phyloP scores from a whole-genome alignment of 139 green algal species.

The Chlorella sp. region DNA sequence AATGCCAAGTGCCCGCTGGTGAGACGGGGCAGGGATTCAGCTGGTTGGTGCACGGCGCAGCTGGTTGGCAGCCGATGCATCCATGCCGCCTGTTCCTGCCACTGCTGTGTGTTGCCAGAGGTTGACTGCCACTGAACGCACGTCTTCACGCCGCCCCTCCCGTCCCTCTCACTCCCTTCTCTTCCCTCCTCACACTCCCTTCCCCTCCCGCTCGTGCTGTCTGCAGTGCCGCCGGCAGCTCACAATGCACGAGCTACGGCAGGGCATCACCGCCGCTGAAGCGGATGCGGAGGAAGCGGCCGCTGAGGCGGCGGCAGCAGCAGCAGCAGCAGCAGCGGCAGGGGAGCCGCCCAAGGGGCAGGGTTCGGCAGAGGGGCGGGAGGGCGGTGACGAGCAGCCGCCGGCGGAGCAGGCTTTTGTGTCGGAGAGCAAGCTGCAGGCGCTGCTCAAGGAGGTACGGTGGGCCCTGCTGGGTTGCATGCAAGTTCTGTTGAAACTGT shows the following conservation, averaged over 20 bases:
- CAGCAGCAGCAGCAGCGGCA: neutral
- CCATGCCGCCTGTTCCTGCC: no score
- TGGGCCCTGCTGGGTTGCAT: no score
- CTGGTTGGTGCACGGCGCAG: no score
- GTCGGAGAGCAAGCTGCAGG: constrained; percentile 69
- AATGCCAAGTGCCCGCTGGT: constrained; percentile 55
- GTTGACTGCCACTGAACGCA: no score
- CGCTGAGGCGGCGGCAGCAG: neutral
- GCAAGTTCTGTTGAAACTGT: no score
- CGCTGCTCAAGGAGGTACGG: constrained; percentile 58
- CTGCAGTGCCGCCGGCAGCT: constrained; percentile 48
- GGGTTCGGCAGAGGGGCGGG: neutral
- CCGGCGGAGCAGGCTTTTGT: constrained; percentile 8
- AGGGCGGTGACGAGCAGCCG: neutral
- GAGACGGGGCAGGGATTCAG: no score
- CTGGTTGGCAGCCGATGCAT: no score
- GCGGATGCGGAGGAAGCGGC: constrained; percentile 28
- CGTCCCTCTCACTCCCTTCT: no score
- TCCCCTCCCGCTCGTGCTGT: no score
- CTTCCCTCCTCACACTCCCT: no score
- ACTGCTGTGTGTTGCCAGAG: no score
- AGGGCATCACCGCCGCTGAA: constrained; percentile 38
- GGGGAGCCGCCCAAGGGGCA: neutral
- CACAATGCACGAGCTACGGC: constrained; percentile 9
- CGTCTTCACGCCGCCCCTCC: no score